These are phyloP conservation scores for Globisporangium polare DNA, from an alignment of 352 stramenopile genomes.

Conservation along the genomic window DNA sequence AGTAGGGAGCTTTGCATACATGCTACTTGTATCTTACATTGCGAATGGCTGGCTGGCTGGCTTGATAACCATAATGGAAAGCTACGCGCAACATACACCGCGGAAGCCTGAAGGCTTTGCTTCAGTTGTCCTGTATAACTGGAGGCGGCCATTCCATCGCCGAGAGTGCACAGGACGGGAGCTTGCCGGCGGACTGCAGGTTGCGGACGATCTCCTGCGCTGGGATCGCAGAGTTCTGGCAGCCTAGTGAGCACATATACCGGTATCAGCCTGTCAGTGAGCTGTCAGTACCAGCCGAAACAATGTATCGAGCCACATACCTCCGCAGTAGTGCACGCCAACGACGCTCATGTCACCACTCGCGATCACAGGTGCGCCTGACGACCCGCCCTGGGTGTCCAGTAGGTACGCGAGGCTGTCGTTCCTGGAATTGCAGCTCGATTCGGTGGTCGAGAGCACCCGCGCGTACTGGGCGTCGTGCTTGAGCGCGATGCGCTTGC, in stretches of 20 bases:
- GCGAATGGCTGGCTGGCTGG: too few species aligned
- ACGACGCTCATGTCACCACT: slow-evolving; percentile 33
- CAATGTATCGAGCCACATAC: slow-evolving; percentile 7
- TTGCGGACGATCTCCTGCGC: slow-evolving; percentile 27
- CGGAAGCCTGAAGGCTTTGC: neutral
- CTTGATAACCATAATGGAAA: neutral
- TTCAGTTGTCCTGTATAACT: neutral
- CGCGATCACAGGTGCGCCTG: slow-evolving; percentile 42
- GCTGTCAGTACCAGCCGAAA: neutral
- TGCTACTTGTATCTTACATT: neutral
- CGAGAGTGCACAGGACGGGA: slow-evolving; percentile 23
- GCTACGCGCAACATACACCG: neutral
- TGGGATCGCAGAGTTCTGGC: slow-evolving; percentile 36
- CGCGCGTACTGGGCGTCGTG: slow-evolving; percentile 19
- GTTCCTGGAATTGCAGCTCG: slow-evolving; percentile 28
- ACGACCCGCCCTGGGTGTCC: slow-evolving; percentile 45
- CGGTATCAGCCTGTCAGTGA: neutral
- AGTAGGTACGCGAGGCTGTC: slow-evolving; percentile 43
- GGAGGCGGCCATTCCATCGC: slow-evolving; percentile 9
- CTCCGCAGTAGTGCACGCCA: slow-evolving; percentile 51
- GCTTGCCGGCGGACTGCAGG: slow-evolving; percentile 10
- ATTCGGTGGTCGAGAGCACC: slow-evolving; percentile 22
- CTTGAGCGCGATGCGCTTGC: slow-evolving; percentile 54
- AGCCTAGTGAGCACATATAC: slow-evolving; percentile 14
- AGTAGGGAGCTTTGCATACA: neutral